Evolutionary conservation across 495 filamentous ascomycete genomes (phyloP).

Genomic region (Xylaria cubensis): DNA sequence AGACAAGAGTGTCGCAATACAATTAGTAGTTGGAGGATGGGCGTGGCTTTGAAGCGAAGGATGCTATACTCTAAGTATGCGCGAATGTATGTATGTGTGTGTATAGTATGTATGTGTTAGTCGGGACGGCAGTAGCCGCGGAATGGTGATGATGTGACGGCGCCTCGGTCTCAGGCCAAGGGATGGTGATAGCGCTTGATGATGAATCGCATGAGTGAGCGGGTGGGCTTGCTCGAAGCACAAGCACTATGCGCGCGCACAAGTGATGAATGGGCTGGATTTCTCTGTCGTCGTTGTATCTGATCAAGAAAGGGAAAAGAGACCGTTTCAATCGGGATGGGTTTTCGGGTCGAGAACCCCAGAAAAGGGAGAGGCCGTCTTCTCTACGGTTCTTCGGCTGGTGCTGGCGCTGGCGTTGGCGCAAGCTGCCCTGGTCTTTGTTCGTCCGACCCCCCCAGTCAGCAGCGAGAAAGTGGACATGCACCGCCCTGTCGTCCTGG

Average conservation of each 20-base stretch:
- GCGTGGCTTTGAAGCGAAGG: conserved; percentile 3
- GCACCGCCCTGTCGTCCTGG: conserved; percentile 18
- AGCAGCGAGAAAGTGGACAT: conserved; percentile 21
- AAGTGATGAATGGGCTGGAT: neutral
- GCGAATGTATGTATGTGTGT: neutral
- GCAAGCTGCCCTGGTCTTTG: conserved; percentile 25
- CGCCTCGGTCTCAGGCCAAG: neutral
- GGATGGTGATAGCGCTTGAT: neutral
- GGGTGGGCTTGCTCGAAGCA: conserved; percentile 15
- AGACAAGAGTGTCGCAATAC: conserved; percentile 23
- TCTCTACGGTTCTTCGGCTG: conserved; percentile 22
- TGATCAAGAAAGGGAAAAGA: conserved; percentile 21
- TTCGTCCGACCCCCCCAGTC: conserved; percentile 21
- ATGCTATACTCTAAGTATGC: conserved; percentile 2
- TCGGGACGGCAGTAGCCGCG: neutral
- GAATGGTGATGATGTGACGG: conserved; percentile 1
- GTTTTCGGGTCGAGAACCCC: neutral
- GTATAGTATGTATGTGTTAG: neutral
- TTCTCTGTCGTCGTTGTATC: conserved; percentile 9
- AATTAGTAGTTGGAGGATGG: neutral
- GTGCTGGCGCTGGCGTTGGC: neutral
- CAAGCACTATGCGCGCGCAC: conserved; percentile 7
- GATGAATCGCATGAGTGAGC: conserved; percentile 22
- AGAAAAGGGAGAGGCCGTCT: conserved; percentile 27
- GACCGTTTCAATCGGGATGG: conserved; percentile 19